These are phyloP conservation scores for Akanthomyces dipterigenus DNA, from an alignment of 2,329 filamentous ascomycete genomes.

Conservation along the genomic window DNA sequence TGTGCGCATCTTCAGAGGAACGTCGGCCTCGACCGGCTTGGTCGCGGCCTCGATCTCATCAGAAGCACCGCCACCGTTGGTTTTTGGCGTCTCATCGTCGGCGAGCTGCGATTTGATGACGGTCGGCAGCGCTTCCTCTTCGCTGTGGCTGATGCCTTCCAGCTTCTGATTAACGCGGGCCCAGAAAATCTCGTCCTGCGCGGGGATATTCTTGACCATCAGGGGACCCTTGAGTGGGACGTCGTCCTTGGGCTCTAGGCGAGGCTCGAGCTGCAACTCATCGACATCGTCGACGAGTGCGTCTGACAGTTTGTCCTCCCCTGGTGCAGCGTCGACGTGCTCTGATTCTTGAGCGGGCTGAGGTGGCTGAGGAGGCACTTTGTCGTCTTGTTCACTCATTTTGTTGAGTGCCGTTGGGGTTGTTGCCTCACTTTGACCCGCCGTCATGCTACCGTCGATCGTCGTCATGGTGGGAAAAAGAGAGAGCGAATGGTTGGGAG, in stretches of 20 bases:
- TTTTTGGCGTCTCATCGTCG: slow-evolving; percentile 17
- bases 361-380: neutral
- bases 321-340: neutral
- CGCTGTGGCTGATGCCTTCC: slow-evolving; percentile 39
- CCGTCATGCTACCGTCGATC: slow-evolving; percentile 27
- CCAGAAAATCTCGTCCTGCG: slow-evolving; percentile 49
- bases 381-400: neutral
- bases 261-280: slow-evolving; percentile 19
- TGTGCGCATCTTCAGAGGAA: slow-evolving; percentile 39
- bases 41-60: slow-evolving; percentile 10
- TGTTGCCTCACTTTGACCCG: slow-evolving; percentile 22
- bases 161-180: slow-evolving; percentile 44
- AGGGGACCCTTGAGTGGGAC: slow-evolving; percentile 43
- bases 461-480: slow-evolving; percentile 38
- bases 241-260: slow-evolving; percentile 37
- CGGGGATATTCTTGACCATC: slow-evolving; percentile 49
- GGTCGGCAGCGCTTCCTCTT: slow-evolving; percentile 42
- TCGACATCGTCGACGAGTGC: neutral
- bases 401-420: slow-evolving; percentile 21
- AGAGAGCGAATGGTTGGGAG: slow-evolving; percentile 53
- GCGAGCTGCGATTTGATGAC: slow-evolving; percentile 24
- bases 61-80: slow-evolving; percentile 12
- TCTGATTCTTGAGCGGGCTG: neutral
- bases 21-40: slow-evolving; percentile 32
- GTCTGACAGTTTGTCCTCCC: neutral